Evolutionary conservation across 495 filamentous ascomycete species (phyloP), one percentile per base, ranked within the genome.

Genomic region (Tuber umbilicatum): DNA sequence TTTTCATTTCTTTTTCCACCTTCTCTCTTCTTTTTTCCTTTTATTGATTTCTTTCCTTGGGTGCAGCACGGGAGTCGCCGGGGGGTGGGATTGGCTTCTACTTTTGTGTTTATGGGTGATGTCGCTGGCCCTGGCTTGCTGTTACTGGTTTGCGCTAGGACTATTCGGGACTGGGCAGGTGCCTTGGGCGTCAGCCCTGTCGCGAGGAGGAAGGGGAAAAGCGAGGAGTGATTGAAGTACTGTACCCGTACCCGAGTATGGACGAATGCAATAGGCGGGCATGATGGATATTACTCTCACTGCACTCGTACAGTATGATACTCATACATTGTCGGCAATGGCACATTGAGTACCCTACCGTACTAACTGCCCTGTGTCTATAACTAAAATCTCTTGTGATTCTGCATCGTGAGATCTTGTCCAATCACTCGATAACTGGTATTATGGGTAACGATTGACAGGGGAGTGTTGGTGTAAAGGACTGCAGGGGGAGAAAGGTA

Each of bases 121-220:
- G 50, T n/a, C 16, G 50, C n/a, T 60, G 50, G 50, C 50, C 50
- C 50, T 60, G 50, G 50, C 50, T 60, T 60, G 50, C 50, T 60
- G 10, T 60, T 27, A 12, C n/a, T 60, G n/a, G 50, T 60, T 31
- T n/a, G 50, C 50, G 50, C 50, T 60, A 60, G 21, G 1, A 60
- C 50, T 31, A 60, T 60, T 60, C 50, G n/a, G 50, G 50, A 60
- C n/a, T 60, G 50, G 50, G 16, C 23, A n/a, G n/a, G 50, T 60
- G 50, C 50, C 50, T 60, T 60, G 50, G 50, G 50, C n/a, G 50
- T 60, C 50, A 60, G 50, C 50, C 50, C 50, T 60, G 50, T 60
- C 50, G 45, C 45, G 21, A 55, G 47, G 47, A 7, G 7, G 19
- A 23, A 17, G 6, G 42, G 42, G 42, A 19, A 43, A 17, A 16